Base-by-base conservation (phyloP, 2,329 filamentous ascomycete species). In the Celoporthe dispersa region DNA sequence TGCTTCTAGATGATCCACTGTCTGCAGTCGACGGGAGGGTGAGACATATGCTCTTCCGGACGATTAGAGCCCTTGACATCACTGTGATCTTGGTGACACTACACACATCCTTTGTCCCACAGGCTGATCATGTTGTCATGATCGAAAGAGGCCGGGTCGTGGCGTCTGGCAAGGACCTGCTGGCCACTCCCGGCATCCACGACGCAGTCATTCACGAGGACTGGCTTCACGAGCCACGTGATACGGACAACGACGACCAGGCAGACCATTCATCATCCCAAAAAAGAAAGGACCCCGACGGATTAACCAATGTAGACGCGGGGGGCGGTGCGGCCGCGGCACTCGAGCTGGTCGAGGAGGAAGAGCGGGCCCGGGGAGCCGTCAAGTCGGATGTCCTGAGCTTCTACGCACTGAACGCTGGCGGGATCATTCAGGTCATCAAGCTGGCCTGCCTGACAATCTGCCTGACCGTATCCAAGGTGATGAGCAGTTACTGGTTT, bases 1-100 rank as follows among this genome's bases (percentile, higher is more conserved):
- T 67, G 53, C 55, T 67, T 8, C 51, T 67, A 8, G 65, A 67
- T 48, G 65, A 67, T 60, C 65, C 65, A 35, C 65, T 60, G 25
- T 67, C 65, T 33, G 65, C 65, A 8, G 65, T 67, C 2, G 65
- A 67, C 4, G 55, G 65, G 19, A 59, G 28, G 28, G 65, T 67
- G 37, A 59, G 65, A 28, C 53, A 59, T 16, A 51, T 35, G 51
- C 55, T 67, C 37, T 67, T 67, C 35, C 53, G n/a, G 33, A 61
- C 53, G 12, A 31, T 67, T 5, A 55, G 65, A 2, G 31, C 53
- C 12, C 22, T 67, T 7, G 35, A 51, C 14, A 59, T 61, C 9
- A 67, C 65, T 44, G 55, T 60, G 39, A 35, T 67, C 25, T 31
- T 67, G 37, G 65, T 67, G 16, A 67, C 65, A 2, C 65, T 67